phyloP scores from a whole-genome alignment of 106 monocot species.

The Dendrobium officinale region DNA sequence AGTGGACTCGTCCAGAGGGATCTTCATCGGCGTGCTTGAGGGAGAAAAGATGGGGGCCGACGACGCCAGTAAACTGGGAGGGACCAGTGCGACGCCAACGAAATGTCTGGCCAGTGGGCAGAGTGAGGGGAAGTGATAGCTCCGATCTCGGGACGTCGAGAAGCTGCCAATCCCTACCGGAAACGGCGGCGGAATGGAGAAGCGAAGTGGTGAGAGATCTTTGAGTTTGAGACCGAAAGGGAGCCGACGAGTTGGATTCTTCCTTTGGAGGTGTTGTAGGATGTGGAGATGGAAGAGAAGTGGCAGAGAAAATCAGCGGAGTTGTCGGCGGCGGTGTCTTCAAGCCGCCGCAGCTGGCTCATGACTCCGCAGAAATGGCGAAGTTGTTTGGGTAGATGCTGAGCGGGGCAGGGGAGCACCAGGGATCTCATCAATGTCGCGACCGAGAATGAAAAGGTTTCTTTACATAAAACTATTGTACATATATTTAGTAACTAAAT shows the following conservation, averaged over 20 bases:
- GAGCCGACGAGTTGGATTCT: background rate
- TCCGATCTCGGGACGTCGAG: slow-evolving; percentile 55
- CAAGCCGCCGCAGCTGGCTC: slow-evolving; percentile 17
- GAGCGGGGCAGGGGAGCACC: background rate
- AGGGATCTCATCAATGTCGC: background rate
- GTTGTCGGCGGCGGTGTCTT: slow-evolving; percentile 13
- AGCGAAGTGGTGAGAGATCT: slow-evolving; percentile 34
- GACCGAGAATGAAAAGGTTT: background rate
- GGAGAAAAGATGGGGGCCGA: slow-evolving; percentile 72
- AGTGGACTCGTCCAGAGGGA: slow-evolving; percentile 35
- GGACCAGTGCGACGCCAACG: slow-evolving; percentile 69
- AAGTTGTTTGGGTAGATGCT: background rate
- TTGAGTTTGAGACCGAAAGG: slow-evolving; percentile 12
- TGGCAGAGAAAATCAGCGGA: background rate
- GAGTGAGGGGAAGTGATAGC: slow-evolving; percentile 73
- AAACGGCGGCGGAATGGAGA: background rate
- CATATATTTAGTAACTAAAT: too few species aligned
- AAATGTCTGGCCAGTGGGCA: slow-evolving; percentile 94
- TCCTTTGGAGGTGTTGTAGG: slow-evolving; percentile 1
- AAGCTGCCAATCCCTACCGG: slow-evolving; percentile 28
- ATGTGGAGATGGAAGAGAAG: slow-evolving; percentile 13
- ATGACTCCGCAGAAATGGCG: slow-evolving; percentile 1
- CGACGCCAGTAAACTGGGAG: slow-evolving; percentile 63
- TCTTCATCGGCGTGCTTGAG: slow-evolving; percentile 40
- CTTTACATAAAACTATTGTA: too few species aligned